These are phyloP conservation scores for Alternaria solani DNA, from an alignment of 2,329 filamentous ascomycete species.

Conservation along the genomic window DNA sequence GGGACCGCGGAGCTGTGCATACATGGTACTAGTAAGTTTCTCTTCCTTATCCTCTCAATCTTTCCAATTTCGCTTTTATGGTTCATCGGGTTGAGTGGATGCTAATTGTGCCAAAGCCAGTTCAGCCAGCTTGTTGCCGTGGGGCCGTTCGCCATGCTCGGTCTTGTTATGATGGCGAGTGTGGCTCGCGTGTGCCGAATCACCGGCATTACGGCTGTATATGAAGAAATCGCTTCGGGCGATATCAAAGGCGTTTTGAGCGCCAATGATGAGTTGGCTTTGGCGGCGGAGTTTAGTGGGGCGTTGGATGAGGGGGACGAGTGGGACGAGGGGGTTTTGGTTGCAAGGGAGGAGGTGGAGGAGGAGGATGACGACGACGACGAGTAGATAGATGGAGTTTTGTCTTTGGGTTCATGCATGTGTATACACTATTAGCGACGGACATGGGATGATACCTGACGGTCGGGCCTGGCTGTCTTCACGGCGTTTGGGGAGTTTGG, in stretches of 20 bases:
- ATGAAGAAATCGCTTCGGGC: slow-evolving; percentile 53
- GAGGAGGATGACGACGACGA: slow-evolving; percentile 33
- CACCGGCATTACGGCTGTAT: slow-evolving; percentile 51
- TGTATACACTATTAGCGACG: background rate
- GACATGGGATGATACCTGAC: slow-evolving; percentile 5
- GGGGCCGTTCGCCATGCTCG: slow-evolving; percentile 56
- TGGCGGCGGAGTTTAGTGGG: slow-evolving; percentile 42
- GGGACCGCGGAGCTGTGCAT: slow-evolving; percentile 50
- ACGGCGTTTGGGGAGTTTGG: background rate
- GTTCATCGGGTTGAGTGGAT: background rate
- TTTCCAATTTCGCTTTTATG: background rate
- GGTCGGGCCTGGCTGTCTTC: slow-evolving; percentile 2
- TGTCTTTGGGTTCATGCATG: background rate
- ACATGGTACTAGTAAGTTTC: slow-evolving; percentile 49
- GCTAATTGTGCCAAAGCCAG: slow-evolving; percentile 33
- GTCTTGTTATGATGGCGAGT: slow-evolving; percentile 54
- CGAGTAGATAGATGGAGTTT: background rate
- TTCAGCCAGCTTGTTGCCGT: slow-evolving; percentile 58
- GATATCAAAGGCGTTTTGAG: slow-evolving; percentile 55
- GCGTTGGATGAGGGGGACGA: slow-evolving; percentile 41
- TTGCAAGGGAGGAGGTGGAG: slow-evolving; percentile 31
- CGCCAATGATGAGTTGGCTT: slow-evolving; percentile 53
- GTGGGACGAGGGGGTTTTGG: slow-evolving; percentile 38
- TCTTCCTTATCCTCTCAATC: background rate
- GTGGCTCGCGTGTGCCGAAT: slow-evolving; percentile 53